Percentiles rank a stretch among this genome's conserved stretches.
Evolutionary conservation across 2,329 filamentous ascomycete species (phyloP).

Genomic region (Xylariaceae sp.): DNA sequence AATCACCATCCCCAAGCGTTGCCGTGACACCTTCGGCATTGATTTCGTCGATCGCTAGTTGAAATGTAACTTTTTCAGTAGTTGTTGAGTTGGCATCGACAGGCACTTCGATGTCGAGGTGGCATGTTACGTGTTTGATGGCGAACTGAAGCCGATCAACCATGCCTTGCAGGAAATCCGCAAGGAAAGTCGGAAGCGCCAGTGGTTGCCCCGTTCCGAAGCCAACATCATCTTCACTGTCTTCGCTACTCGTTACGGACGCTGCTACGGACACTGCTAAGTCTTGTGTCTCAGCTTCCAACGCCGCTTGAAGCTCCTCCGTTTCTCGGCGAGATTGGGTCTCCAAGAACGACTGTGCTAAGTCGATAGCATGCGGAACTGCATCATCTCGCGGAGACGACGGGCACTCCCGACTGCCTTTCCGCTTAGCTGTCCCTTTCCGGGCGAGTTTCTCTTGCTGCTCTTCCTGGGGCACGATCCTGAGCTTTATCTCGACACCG

Average conservation of each 20-base stretch:
- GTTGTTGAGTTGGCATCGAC: slow-evolving; percentile 42
- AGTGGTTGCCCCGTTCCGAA: slow-evolving; percentile 67
- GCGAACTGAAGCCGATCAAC: slow-evolving; percentile 64
- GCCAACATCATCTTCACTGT: slow-evolving; percentile 55
- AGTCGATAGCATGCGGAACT: slow-evolving; percentile 64
- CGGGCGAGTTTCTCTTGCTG: slow-evolving; percentile 32
- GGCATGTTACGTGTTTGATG: slow-evolving; percentile 60
- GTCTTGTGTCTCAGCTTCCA: slow-evolving; percentile 58
- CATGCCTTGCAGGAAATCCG: slow-evolving; percentile 68
- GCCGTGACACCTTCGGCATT: slow-evolving; percentile 62
- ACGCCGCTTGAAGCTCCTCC: slow-evolving; percentile 61
- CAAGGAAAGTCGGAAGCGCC: slow-evolving; percentile 64
- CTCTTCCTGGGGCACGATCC: slow-evolving; percentile 43
- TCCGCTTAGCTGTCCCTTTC: slow-evolving; percentile 23
- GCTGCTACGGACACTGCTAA: slow-evolving; percentile 57
- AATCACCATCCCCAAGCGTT: slow-evolving; percentile 29
- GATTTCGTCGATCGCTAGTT: slow-evolving; percentile 59
- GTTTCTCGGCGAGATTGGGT: slow-evolving; percentile 63
- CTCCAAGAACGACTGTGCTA: slow-evolving; percentile 74
- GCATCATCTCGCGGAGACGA: slow-evolving; percentile 31
- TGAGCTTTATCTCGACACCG: slow-evolving; percentile 68
- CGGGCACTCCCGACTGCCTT: slow-evolving; percentile 20
- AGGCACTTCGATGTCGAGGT: slow-evolving; percentile 57
- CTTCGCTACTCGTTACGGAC: slow-evolving; percentile 56
- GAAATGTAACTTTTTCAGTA: slow-evolving; percentile 56